Conservation (phyloP, 108 stramenopile species). For the Cyclostephanos invisitatus region DNA sequence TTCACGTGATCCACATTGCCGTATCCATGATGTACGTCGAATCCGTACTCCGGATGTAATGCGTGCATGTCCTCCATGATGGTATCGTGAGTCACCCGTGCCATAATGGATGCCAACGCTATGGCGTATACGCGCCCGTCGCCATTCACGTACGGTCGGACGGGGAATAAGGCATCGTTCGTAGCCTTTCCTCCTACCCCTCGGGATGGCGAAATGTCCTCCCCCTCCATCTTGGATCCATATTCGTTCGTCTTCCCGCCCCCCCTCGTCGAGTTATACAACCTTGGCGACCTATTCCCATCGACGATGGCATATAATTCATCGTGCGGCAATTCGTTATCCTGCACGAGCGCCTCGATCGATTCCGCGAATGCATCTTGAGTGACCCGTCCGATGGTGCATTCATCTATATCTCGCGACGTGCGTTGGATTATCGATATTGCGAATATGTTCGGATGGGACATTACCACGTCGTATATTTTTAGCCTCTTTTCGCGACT, state of each 20-base stretch:
- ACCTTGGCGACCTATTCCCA: conserved; percentile 69
- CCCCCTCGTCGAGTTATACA: conserved; percentile 23
- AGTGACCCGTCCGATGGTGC: conserved; percentile 54
- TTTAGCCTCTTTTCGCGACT: conserved; percentile 36
- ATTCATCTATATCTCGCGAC: conserved; percentile 59
- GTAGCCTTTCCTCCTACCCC: too few relatives aligned
- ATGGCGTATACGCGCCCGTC: conserved; percentile 73
- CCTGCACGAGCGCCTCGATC: conserved; percentile 57
- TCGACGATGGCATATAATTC: conserved; percentile 71
- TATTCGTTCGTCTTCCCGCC: not conserved
- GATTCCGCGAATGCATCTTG: conserved; percentile 69
- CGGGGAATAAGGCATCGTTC: conserved; percentile 41
- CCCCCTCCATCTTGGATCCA: too few relatives aligned
- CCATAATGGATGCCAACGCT: conserved; percentile 76
- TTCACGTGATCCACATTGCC: conserved; percentile 59
- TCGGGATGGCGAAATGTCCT: too few relatives aligned
- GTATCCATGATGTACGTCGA: conserved; percentile 64
- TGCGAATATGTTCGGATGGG: conserved; percentile 53
- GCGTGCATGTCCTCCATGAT: conserved; percentile 44
- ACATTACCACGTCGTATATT: conserved; percentile 57
- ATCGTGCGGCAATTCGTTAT: conserved; percentile 31
- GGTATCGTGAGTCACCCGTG: conserved; percentile 57
- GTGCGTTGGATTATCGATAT: conserved; percentile 49
- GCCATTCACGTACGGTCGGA: conserved; percentile 68
- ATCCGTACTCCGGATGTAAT: conserved; percentile 65